Conservation (phyloP, 257 asterid genomes). For the Penstemon barbatus region DNA sequence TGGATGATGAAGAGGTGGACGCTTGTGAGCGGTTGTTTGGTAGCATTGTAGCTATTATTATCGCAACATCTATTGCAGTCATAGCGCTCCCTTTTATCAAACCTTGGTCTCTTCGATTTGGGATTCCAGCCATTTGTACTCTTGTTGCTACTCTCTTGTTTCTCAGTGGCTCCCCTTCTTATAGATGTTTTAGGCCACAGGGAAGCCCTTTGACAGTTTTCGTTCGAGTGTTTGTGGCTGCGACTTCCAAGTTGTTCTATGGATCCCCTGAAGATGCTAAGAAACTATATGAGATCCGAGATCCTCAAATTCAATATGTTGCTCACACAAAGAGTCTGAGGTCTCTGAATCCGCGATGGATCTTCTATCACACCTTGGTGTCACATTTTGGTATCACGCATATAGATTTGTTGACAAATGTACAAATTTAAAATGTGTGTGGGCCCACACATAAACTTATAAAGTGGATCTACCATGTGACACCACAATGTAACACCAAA, state of each 20-base stretch:
- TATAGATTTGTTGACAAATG: too few relatives aligned
- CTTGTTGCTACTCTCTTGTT: constrained; percentile 37
- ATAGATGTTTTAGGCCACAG: constrained; percentile 23
- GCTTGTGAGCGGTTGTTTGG: background rate
- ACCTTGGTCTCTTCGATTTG: constrained; percentile 47
- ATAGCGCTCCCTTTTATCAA: constrained; percentile 34
- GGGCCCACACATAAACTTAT: too few relatives aligned
- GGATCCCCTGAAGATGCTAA: constrained; percentile 23
- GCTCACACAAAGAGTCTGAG: constrained; percentile 38
- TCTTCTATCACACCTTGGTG: too few relatives aligned
- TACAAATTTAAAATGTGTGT: too few relatives aligned
- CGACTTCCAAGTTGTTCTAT: constrained; percentile 28
- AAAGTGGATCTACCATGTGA: too few relatives aligned
- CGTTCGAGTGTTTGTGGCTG: constrained; percentile 36
- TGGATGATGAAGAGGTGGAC: background rate
- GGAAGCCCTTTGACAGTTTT: constrained; percentile 41
- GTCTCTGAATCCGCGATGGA: background rate
- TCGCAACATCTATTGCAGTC: constrained; percentile 33
- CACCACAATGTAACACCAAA: too few relatives aligned
- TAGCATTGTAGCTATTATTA: constrained; percentile 23
- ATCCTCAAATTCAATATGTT: background rate
- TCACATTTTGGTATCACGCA: too few relatives aligned
- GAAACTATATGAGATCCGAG: constrained; percentile 23
- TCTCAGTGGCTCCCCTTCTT: constrained; percentile 36
- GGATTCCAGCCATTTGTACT: constrained; percentile 42